Percentiles rank a stretch among this genome's conserved stretches.
Evolutionary conservation across 1,284 basidiomycete genomes (phyloP).

Genomic region (Moniliella sp.): DNA sequence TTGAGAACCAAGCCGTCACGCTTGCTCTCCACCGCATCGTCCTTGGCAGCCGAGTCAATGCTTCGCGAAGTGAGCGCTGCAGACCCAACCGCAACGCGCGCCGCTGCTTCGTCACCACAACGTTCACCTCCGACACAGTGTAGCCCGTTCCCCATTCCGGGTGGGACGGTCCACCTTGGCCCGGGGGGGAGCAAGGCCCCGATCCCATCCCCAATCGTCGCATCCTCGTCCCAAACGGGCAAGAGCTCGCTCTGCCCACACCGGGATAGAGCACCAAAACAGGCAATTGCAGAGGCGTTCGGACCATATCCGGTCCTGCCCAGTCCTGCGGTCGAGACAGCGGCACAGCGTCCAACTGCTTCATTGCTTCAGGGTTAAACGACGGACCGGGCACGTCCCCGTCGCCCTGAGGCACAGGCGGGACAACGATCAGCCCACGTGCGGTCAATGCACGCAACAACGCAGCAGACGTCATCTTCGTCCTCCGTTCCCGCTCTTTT

Average conservation of each 20-base stretch:
- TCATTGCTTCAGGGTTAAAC: no score
- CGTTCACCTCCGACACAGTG: constrained; percentile 62
- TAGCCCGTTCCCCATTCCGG: no score
- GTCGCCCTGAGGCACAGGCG: no score
- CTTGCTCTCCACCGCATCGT: constrained; percentile 42
- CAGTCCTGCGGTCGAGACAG: no score
- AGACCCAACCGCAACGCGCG: constrained; percentile 69
- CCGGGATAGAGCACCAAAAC: constrained; percentile 83
- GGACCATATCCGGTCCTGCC: constrained; percentile 18
- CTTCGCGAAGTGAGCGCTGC: constrained; percentile 65
- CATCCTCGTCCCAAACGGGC: constrained; percentile 61
- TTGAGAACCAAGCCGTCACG: constrained; percentile 62
- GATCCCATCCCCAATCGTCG: constrained; percentile 58
- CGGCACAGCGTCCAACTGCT: no score
- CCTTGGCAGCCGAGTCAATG: constrained; percentile 38
- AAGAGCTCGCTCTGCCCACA: constrained; percentile 70
- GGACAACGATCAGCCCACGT: no score
- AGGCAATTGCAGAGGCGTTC: constrained; percentile 55
- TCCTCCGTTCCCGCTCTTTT: constrained; percentile 39
- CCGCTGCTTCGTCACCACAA: constrained; percentile 50
- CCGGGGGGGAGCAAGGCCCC: constrained; percentile 60
- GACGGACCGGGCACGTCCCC: no score
- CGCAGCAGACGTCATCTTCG: no score
- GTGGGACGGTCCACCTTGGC: no score
- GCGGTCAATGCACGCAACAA: no score